Conservation (phyloP, 73 alveolate genomes). For the Tetrahymena thermophila region DNA sequence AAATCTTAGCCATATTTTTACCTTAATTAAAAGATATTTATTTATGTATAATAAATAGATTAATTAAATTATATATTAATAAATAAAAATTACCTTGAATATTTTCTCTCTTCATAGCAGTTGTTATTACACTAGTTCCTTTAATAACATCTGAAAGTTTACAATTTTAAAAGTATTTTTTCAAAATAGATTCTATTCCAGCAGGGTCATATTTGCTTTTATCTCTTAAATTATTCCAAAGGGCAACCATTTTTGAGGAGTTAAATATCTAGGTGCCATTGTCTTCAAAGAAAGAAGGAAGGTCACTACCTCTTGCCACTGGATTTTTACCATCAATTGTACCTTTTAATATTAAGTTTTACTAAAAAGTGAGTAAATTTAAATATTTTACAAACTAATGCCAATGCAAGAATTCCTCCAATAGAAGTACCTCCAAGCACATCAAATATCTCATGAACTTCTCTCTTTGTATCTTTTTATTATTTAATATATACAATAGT, state of each 20-base stretch:
- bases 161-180: not conserved
- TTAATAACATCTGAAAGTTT: not conserved
- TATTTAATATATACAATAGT: not conserved
- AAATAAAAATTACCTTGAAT: not conserved
- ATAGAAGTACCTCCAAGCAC: slow-evolving; percentile 32
- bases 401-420: slow-evolving; percentile 34
- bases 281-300: slow-evolving; percentile 4
- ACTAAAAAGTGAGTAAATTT: not conserved
- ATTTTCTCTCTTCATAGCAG: not conserved
- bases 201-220: not conserved
- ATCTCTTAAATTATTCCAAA: not conserved
- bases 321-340: slow-evolving; percentile 16
- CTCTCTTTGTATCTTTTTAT: not conserved
- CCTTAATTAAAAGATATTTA: not conserved
- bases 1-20: slow-evolving; percentile 21
- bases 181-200: not conserved
- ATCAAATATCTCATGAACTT: slow-evolving; percentile 22
- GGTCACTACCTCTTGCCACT: slow-evolving; percentile 5
- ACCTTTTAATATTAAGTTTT: not conserved
- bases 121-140: not conserved
- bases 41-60: no score
- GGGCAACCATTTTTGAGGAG: slow-evolving; percentile 7
- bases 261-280: slow-evolving; percentile 14
- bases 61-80: not conserved
- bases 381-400: not conserved